phyloP scores from a whole-genome alignment of 1,284 basidiomycete genomes.

The Takashimella koratensis region DNA sequence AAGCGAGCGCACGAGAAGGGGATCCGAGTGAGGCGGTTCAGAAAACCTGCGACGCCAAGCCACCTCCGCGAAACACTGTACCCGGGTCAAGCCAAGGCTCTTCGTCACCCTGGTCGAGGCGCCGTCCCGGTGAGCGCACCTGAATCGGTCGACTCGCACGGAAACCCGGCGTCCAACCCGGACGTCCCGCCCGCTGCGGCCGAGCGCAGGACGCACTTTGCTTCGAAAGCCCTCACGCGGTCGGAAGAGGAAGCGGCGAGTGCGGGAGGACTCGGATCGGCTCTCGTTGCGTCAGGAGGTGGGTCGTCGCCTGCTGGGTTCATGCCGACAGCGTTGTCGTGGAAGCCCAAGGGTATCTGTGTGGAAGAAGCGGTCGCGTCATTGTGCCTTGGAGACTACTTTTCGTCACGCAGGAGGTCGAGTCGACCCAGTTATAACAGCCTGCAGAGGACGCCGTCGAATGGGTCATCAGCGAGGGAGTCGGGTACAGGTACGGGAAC shows the following conservation, averaged over 20 bases:
- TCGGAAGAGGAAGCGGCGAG: not conserved
- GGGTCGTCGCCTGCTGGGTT: not conserved
- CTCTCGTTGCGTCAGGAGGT: not conserved
- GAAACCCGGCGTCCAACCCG: constrained; percentile 6
- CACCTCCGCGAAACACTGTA: constrained; percentile 33
- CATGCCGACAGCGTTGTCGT: not conserved
- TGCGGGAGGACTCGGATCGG: not conserved
- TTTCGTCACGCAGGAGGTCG: constrained; percentile 21
- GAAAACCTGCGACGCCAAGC: constrained; percentile 37
- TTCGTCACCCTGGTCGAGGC: not conserved
- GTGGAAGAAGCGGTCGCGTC: constrained; percentile 39
- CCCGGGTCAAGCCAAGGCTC: constrained; percentile 16
- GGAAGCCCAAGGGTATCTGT: constrained; percentile 34
- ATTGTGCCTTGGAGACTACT: constrained; percentile 38
- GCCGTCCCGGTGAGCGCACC: constrained; percentile 9
- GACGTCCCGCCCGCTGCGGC: not conserved
- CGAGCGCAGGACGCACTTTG: constrained; percentile 1
- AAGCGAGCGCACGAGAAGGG: not conserved
- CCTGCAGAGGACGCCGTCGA: not conserved
- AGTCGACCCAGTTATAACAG: not conserved
- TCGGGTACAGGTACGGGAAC: too few species aligned
- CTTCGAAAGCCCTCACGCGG: not conserved
- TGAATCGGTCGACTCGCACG: constrained; percentile 12
- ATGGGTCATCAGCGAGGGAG: not conserved
- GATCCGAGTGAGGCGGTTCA: constrained; percentile 23